Conservation (phyloP, 305 asterid genomes). For the Ilex paraguariensis region DNA sequence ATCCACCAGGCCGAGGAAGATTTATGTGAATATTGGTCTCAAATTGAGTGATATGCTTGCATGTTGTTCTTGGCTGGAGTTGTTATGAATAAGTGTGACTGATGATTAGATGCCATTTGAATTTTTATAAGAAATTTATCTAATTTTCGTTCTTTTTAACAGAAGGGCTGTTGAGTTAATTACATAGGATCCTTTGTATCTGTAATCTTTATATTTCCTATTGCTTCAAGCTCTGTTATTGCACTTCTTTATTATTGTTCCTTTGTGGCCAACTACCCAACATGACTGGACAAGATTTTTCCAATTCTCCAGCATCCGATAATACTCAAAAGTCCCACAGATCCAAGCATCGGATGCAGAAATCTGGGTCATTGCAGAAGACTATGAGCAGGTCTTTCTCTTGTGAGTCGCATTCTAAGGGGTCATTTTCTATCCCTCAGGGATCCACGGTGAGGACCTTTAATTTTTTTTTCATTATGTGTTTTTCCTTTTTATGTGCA, state of each 20-base stretch:
- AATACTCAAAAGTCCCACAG: constrained; percentile 66
- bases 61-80: too few relatives aligned
- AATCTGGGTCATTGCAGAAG: constrained; percentile 49
- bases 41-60: too few relatives aligned
- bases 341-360: constrained; percentile 60
- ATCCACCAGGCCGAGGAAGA: neutral
- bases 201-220: constrained; percentile 7
- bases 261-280: constrained; percentile 12
- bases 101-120: neutral
- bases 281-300: constrained; percentile 7
- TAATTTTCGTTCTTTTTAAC: neutral
- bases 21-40: too few relatives aligned
- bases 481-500: neutral
- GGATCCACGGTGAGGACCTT: constrained; percentile 44
- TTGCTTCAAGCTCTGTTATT: too few relatives aligned
- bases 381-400: constrained; percentile 54
- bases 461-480: neutral
- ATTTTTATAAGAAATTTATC: neutral
- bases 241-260: too few relatives aligned
- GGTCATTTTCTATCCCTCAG: constrained; percentile 40
- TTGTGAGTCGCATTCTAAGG: constrained; percentile 54
- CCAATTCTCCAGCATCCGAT: constrained; percentile 48
- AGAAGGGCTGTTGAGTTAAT: constrained; percentile 5
- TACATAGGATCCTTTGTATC: constrained; percentile 36
- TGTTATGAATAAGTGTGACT: neutral